Evolutionary conservation across 177 flowering plant species (phyloP).

Genomic region (Vitis hybrid): DNA sequence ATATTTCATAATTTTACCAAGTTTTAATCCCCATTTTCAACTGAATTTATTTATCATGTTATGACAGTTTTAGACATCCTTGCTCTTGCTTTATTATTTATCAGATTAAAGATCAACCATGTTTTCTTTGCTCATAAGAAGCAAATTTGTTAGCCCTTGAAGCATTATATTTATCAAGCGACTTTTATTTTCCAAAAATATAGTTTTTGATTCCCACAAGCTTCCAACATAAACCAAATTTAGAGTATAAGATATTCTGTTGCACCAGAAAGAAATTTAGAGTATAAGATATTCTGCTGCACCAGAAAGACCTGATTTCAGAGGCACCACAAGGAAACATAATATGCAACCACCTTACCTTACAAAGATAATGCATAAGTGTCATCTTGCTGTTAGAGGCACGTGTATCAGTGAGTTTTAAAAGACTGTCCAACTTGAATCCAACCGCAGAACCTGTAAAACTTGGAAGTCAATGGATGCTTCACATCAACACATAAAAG

Average conservation of each 20-base stretch:
- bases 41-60: not conserved
- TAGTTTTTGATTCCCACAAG: not conserved
- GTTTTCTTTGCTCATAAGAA: not conserved
- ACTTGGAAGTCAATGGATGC: slow-evolving; percentile 1
- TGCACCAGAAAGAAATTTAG: slow-evolving; percentile 2
- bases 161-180: not conserved
- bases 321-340: slow-evolving; percentile 1
- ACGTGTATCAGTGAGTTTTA: slow-evolving; percentile 85
- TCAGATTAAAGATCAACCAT: slow-evolving; percentile 1
- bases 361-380: slow-evolving; percentile 89
- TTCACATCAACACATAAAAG: not conserved
- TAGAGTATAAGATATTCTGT: not conserved
- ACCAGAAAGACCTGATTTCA: not conserved
- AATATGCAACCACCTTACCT: slow-evolving; percentile 40
- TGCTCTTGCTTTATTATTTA: not conserved
- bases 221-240: not conserved
- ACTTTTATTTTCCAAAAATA: not conserved
- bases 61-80: not conserved
- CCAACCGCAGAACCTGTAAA: slow-evolving; percentile 81
- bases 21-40: not conserved
- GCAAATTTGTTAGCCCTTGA: not conserved
- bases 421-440: slow-evolving; percentile 85
- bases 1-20: not conserved
- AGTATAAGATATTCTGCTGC: not conserved
- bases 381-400: slow-evolving; percentile 86